Evolutionary conservation across 1,139 yeast genomes (phyloP).

Genomic region (Yamadazyma friedrichii): DNA sequence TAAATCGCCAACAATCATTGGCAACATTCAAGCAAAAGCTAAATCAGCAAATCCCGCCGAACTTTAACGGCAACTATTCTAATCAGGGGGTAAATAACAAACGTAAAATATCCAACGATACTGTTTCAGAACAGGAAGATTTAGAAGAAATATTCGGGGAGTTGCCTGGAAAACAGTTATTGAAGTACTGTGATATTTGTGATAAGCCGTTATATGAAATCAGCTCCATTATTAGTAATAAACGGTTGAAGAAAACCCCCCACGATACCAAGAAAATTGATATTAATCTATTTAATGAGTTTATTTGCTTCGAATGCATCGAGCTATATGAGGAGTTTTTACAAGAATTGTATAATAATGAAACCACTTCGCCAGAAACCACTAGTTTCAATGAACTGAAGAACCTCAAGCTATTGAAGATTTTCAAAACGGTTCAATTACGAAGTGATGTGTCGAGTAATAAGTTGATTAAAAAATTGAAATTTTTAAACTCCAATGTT

Average conservation of each 20-base stretch:
- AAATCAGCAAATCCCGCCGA: neutral
- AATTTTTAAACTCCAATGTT: constrained; percentile 18
- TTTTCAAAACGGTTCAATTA: constrained; percentile 24
- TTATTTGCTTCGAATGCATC: constrained; percentile 65
- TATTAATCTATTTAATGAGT: constrained; percentile 38
- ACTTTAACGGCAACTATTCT: neutral
- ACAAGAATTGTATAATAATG: constrained; percentile 25
- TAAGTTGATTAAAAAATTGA: constrained; percentile 24
- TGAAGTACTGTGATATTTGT: constrained; percentile 61
- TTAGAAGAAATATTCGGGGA: constrained; percentile 42
- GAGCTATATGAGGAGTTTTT: constrained; percentile 55
- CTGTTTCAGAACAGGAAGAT: constrained; percentile 21
- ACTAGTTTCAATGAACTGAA: constrained; percentile 10
- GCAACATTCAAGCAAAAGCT: constrained; percentile 35
- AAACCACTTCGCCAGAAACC: neutral
- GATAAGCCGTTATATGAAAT: constrained; percentile 66
- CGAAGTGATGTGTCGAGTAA: constrained; percentile 17
- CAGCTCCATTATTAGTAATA: constrained; percentile 43
- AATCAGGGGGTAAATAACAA: neutral
- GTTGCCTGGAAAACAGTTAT: constrained; percentile 37
- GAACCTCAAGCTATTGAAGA: constrained; percentile 19
- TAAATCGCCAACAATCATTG: constrained; percentile 33
- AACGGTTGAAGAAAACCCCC: constrained; percentile 11
- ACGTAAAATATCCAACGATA: constrained; percentile 15
- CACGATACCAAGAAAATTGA: constrained; percentile 10